Percentiles rank a stretch among this genome's conserved stretches.
phyloP scores from a whole-genome alignment of 495 filamentous ascomycete species.

The Trypethelium eluteriae region DNA sequence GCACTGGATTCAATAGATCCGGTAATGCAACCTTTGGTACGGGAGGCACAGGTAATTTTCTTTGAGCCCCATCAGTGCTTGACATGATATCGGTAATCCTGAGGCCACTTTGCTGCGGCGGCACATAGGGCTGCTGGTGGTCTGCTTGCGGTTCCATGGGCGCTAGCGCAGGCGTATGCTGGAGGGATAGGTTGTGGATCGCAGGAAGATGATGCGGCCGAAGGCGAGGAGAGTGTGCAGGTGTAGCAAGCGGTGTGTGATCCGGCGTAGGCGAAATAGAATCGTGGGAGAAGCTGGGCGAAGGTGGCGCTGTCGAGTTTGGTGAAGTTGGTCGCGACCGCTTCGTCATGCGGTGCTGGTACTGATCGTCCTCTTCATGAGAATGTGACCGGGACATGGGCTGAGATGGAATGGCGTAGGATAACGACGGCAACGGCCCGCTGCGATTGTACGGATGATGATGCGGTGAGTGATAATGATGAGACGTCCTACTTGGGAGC shows the following conservation, averaged over 20 bases:
- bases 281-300: conserved; percentile 96
- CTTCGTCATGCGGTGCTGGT: conserved; percentile 68
- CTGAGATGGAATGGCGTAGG: conserved; percentile 69
- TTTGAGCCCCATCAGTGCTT: conserved; percentile 72
- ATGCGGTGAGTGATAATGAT: conserved; percentile 32
- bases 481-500: conserved; percentile 47
- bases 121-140: conserved; percentile 50
- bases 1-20: neutral
- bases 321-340: conserved; percentile 87
- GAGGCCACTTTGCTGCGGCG: conserved; percentile 55
- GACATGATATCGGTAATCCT: conserved; percentile 90
- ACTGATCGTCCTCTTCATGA: conserved; percentile 72
- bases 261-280: conserved; percentile 93
- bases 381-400: conserved; percentile 89
- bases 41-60: conserved; percentile 89
- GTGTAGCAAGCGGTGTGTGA: conserved; percentile 91
- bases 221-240: conserved; percentile 88
- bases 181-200: conserved; percentile 79
- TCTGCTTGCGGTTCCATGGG: conserved; percentile 79
- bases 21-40: conserved; percentile 43
- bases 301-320: conserved; percentile 89
- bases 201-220: conserved; percentile 73
- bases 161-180: conserved; percentile 63
- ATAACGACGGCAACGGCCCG: conserved; percentile 59
- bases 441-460: conserved; percentile 28